These are phyloP conservation scores for Russula sp. DNA, from an alignment of 768 basidiomycete genomes.

Conservation along the genomic window DNA sequence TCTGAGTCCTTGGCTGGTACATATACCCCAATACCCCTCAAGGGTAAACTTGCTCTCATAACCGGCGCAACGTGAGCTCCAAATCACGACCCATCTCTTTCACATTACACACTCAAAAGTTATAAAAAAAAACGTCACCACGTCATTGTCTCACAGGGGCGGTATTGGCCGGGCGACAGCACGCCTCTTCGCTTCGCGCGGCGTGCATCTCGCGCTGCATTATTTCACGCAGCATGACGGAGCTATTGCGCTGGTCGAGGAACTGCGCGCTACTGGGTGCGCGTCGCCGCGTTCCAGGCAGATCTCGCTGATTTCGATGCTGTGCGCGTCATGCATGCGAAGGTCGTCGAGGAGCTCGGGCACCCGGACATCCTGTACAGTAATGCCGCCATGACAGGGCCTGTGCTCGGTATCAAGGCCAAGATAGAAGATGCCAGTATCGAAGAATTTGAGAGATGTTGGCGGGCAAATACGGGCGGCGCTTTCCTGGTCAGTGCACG, in stretches of 20 bases:
- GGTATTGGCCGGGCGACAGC: conserved; percentile 55
- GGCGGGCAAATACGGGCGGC: conserved; percentile 50
- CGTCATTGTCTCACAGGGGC: conserved; percentile 38
- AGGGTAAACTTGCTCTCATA: conserved; percentile 33
- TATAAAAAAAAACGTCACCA: background rate
- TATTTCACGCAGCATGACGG: conserved; percentile 42
- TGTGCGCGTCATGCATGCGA: conserved; percentile 44
- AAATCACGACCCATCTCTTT: background rate
- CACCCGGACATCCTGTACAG: conserved; percentile 52
- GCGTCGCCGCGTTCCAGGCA: conserved; percentile 47
- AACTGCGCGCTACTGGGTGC: conserved; percentile 40
- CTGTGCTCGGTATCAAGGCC: conserved; percentile 44
- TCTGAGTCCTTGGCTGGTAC: conserved; percentile 25
- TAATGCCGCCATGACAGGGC: conserved; percentile 47
- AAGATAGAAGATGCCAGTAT: conserved; percentile 46
- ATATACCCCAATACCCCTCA: conserved; percentile 21
- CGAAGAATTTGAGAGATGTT: conserved; percentile 46
- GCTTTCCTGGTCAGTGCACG: conserved; percentile 44
- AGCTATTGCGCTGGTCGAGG: conserved; percentile 43
- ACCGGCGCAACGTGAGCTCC: conserved; percentile 32
- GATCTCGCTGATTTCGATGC: conserved; percentile 47
- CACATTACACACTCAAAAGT: conserved; percentile 7
- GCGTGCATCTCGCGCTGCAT: conserved; percentile 47
- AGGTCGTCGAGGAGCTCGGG: conserved; percentile 46
- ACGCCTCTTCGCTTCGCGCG: conserved; percentile 40